These are phyloP conservation scores for Aspergillus terreus DNA, from an alignment of 2,329 filamentous ascomycete species.

Conservation along the genomic window DNA sequence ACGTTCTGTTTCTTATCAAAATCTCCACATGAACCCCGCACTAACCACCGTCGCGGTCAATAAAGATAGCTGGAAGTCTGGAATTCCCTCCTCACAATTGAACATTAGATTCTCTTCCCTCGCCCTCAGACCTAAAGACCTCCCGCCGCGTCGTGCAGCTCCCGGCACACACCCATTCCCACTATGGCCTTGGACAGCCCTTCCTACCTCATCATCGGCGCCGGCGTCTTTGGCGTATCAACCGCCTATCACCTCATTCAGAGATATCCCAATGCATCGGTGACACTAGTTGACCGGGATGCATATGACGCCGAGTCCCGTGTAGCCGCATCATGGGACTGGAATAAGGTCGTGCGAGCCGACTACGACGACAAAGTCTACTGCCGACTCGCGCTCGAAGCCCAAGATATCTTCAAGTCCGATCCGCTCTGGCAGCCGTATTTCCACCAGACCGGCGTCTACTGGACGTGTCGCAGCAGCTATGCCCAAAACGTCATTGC, in stretches of 20 bases:
- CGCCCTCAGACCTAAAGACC: neutral
- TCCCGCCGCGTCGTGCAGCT: neutral
- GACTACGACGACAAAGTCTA: constrained; percentile 29
- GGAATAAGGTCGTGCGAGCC: constrained; percentile 27
- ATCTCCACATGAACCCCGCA: neutral
- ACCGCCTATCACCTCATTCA: constrained; percentile 26
- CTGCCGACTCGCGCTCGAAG: constrained; percentile 23
- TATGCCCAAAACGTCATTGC: constrained; percentile 48
- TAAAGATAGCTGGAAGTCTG: neutral
- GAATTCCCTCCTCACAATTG: neutral
- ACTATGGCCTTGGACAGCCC: neutral
- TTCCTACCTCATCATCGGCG: constrained; percentile 3
- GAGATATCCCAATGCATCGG: constrained; percentile 25
- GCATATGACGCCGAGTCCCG: constrained; percentile 34
- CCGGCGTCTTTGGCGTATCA: constrained; percentile 25
- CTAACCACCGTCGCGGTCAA: neutral
- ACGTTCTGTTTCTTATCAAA: neutral
- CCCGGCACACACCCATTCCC: neutral
- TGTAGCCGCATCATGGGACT: constrained; percentile 29
- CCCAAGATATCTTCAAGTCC: constrained; percentile 35
- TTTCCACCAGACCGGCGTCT: constrained; percentile 52
- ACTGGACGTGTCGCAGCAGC: constrained; percentile 45
- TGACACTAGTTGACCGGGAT: constrained; percentile 25
- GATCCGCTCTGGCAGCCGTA: constrained; percentile 31
- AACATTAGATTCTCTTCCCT: neutral